Conservation (phyloP, 805 yeast genomes). For the Hemisphaericaspora nanyangensis region DNA sequence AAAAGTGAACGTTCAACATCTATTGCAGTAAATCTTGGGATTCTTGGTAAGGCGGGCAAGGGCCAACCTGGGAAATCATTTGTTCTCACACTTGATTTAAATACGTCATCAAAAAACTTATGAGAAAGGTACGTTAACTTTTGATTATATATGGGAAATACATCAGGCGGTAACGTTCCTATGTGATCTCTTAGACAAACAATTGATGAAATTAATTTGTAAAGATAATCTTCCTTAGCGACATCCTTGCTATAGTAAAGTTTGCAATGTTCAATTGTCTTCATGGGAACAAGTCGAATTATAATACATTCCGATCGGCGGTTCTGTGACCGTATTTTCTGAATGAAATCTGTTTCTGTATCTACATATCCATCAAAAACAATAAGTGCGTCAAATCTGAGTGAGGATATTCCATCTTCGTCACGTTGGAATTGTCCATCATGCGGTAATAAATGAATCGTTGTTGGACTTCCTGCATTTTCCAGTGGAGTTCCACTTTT, state of each 20-base stretch:
- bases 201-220: slow-evolving; percentile 72
- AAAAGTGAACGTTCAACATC: slow-evolving; percentile 79
- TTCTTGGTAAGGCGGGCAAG: slow-evolving; percentile 64
- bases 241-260: slow-evolving; percentile 37
- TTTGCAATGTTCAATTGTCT: slow-evolving; percentile 79
- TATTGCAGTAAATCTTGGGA: slow-evolving; percentile 57
- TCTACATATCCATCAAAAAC: slow-evolving; percentile 63
- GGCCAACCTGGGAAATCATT: slow-evolving; percentile 58
- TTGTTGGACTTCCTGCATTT: slow-evolving; percentile 8
- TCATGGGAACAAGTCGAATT: slow-evolving; percentile 67
- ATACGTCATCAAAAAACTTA: slow-evolving; percentile 50
- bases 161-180: slow-evolving; percentile 77
- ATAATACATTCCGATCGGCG: slow-evolving; percentile 44
- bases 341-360: slow-evolving; percentile 28
- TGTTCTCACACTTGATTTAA: slow-evolving; percentile 10
- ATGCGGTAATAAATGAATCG: slow-evolving; percentile 44
- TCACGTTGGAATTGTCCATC: slow-evolving; percentile 20
- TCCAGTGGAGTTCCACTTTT: slow-evolving; percentile 8
- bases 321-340: slow-evolving; percentile 26
- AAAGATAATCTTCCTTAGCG: slow-evolving; percentile 40
- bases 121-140: slow-evolving; percentile 57
- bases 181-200: slow-evolving; percentile 79
- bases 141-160: slow-evolving; percentile 70
- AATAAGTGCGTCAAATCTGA: slow-evolving; percentile 55
- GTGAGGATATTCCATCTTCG: slow-evolving; percentile 20